Evolutionary conservation across 2,329 filamentous ascomycete species (phyloP).

Genomic region (Cladosporium velox): DNA sequence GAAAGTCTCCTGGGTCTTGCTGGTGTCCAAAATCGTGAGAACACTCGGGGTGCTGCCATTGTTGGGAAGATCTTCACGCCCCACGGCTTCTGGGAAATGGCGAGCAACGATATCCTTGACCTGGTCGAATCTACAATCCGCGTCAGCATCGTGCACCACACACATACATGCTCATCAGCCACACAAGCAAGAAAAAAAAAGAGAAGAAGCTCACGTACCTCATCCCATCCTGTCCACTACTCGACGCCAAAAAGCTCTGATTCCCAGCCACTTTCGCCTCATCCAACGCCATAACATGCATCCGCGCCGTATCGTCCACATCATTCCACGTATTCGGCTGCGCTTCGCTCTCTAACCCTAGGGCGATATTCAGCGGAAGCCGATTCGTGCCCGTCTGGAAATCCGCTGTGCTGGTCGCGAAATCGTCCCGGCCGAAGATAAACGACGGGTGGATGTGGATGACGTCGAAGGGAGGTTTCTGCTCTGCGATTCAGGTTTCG

Average conservation of each 20-base stretch:
- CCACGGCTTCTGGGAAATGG: neutral
- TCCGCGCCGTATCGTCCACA: conserved; percentile 33
- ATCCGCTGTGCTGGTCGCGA: conserved; percentile 24
- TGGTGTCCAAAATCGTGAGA: neutral
- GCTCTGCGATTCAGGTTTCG: conserved; percentile 22
- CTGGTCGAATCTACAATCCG: neutral
- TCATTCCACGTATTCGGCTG: conserved; percentile 1
- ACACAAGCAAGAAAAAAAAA: neutral
- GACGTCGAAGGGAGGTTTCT: conserved; percentile 27
- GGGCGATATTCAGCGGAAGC: conserved; percentile 22
- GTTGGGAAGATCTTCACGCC: neutral
- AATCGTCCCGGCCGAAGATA: conserved; percentile 30
- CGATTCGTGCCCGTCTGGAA: conserved; percentile 25
- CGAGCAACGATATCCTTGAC: neutral
- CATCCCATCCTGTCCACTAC: neutral
- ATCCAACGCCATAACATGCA: conserved; percentile 27
- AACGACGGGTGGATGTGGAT: conserved; percentile 28
- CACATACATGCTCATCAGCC: neutral
- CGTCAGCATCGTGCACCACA: neutral
- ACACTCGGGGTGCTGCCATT: neutral
- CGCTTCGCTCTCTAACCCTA: conserved; percentile 22
- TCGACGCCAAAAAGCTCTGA: neutral
- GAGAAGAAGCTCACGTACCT: neutral
- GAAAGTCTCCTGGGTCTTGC: neutral
- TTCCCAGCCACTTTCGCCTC: neutral